Percentiles rank a stretch among this genome's conserved stretches.
phyloP scores from a whole-genome alignment of 2,329 filamentous ascomycete genomes.

The Rutstroemia sydowiana region DNA sequence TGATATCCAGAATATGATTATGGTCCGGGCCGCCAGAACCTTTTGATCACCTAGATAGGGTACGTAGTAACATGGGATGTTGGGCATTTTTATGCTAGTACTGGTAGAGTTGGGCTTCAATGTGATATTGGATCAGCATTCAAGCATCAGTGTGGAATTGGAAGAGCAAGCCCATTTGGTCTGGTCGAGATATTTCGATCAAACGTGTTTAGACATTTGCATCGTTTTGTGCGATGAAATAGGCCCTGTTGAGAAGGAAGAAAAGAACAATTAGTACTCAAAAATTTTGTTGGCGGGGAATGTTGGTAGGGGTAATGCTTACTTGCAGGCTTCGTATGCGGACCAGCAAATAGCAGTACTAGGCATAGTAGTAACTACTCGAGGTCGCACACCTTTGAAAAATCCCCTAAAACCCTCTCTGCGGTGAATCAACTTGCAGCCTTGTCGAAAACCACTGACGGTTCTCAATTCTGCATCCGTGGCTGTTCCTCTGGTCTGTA shows the following conservation, averaged over 20 bases:
- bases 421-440: slow-evolving; percentile 39
- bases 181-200: neutral
- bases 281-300: too few species aligned
- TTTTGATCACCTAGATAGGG: neutral
- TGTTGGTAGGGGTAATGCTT: slow-evolving; percentile 32
- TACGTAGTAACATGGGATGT: neutral
- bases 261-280: neutral
- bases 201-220: slow-evolving; percentile 17
- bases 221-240: slow-evolving; percentile 51
- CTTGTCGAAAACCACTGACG: slow-evolving; percentile 28
- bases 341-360: slow-evolving; percentile 99
- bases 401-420: slow-evolving; percentile 83
- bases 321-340: slow-evolving; percentile 63
- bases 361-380: slow-evolving; percentile 94
- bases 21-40: neutral
- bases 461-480: slow-evolving; percentile 60
- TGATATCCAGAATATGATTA: slow-evolving; percentile 9
- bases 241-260: slow-evolving; percentile 39
- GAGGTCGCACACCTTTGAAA: slow-evolving; percentile 84
- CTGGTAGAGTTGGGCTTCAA: too few species aligned
- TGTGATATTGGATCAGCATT: too few species aligned
- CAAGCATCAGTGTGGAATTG: neutral
- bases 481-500: slow-evolving; percentile 86
- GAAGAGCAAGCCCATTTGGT: neutral
- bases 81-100: too few species aligned